Percentiles rank a stretch among this genome's conserved stretches.
Conservation (phyloP, 352 stramenopile genomes). For the Blastocystis sp. region DNA sequence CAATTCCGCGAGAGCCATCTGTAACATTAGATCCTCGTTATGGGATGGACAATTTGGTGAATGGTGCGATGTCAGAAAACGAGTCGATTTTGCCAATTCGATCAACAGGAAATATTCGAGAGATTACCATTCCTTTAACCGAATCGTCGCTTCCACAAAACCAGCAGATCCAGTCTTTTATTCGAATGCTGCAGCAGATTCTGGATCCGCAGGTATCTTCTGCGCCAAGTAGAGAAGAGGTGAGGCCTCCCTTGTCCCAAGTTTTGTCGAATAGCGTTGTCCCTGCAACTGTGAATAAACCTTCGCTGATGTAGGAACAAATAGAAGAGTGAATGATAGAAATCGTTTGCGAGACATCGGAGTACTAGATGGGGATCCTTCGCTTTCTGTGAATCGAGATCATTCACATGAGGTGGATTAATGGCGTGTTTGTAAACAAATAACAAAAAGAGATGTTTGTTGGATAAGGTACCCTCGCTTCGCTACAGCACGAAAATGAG, state of each 20-base stretch:
- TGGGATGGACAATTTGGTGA: neutral
- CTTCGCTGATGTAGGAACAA: neutral
- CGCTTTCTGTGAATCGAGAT: neutral
- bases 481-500: neutral
- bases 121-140: neutral
- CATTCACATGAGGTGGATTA: neutral
- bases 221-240: too few relatives aligned
- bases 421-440: neutral
- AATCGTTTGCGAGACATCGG: neutral
- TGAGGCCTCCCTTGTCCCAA: too few relatives aligned
- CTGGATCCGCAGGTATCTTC: too few relatives aligned
- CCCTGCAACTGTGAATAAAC: neutral
- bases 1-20: neutral
- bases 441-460: neutral
- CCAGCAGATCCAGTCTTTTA: neutral
- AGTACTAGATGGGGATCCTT: neutral
- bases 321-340: neutral
- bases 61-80: neutral
- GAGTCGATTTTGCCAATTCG: neutral
- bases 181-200: neutral
- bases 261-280: too few relatives aligned
- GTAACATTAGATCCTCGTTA: neutral
- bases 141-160: neutral
- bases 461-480: neutral
- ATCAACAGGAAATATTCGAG: neutral